These are phyloP conservation scores for Amanita polypyramis DNA, from an alignment of 768 basidiomycete species.

Conservation along the genomic window DNA sequence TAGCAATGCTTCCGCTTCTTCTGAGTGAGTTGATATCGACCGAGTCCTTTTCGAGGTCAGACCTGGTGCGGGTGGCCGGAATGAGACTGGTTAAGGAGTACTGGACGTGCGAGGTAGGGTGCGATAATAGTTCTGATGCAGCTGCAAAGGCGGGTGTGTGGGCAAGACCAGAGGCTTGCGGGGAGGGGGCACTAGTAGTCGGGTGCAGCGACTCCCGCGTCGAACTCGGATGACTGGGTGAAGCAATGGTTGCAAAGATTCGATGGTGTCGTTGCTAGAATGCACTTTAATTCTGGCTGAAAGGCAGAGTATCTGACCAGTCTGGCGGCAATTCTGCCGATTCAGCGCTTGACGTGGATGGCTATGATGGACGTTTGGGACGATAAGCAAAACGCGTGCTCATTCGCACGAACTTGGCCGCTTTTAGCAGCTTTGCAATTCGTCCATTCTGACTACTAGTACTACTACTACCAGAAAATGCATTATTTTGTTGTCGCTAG, in stretches of 20 bases:
- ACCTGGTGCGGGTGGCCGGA: constrained; percentile 54
- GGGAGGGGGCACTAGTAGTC: constrained; percentile 33
- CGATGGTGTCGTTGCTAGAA: not conserved
- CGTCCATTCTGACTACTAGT: not conserved
- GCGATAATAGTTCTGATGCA: constrained; percentile 9
- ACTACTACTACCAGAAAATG: not conserved
- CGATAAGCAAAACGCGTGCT: constrained; percentile 9
- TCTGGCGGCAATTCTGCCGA: constrained; percentile 1
- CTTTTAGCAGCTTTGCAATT: constrained; percentile 9
- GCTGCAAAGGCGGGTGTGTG: constrained; percentile 5
- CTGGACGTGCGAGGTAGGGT: constrained; percentile 16
- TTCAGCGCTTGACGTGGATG: not conserved
- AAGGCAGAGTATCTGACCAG: not conserved
- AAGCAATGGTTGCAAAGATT: constrained; percentile 48
- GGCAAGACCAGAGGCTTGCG: constrained; percentile 28
- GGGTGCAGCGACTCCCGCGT: constrained; percentile 43
- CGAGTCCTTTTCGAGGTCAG: constrained; percentile 44
- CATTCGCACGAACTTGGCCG: constrained; percentile 14
- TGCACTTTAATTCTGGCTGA: constrained; percentile 4
- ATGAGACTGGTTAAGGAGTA: constrained; percentile 34
- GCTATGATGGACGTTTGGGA: constrained; percentile 1
- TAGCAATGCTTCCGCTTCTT: constrained; percentile 10
- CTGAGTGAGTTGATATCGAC: not conserved
- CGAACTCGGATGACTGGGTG: constrained; percentile 44
- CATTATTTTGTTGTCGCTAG: not conserved